A percentile compares a stretch with the other conserved stretches of the same genome.
phyloP scores from a whole-genome alignment of 768 basidiomycete genomes.

The Agrocybe praecox region DNA sequence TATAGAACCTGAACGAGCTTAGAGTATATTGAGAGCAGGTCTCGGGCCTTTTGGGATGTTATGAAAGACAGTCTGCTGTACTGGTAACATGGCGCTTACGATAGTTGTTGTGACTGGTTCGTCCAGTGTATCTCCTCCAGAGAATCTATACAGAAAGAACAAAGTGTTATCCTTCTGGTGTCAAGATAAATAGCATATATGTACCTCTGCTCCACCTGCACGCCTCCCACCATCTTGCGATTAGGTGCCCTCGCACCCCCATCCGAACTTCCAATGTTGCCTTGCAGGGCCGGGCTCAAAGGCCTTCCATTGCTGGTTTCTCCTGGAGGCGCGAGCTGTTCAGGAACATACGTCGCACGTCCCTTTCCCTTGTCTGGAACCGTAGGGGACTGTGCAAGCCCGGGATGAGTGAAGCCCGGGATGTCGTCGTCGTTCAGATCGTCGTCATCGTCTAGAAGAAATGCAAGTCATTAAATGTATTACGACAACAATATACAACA shows the following conservation, averaged over 20 bases:
- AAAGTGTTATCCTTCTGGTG: not conserved
- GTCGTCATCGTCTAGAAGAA: slow-evolving; percentile 58
- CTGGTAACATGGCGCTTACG: slow-evolving; percentile 43
- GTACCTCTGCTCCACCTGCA: slow-evolving; percentile 87
- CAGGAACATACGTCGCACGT: slow-evolving; percentile 55
- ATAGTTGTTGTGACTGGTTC: slow-evolving; percentile 91
- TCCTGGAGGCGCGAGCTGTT: slow-evolving; percentile 48
- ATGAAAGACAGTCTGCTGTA: not conserved
- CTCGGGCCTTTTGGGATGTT: slow-evolving; percentile 63
- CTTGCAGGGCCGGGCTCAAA: slow-evolving; percentile 51
- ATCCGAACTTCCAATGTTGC: slow-evolving; percentile 67
- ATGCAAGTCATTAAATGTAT: slow-evolving; percentile 1
- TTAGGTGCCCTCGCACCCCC: slow-evolving; percentile 38
- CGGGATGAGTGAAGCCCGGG: slow-evolving; percentile 75
- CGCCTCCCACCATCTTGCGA: slow-evolving; percentile 78
- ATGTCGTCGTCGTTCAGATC: slow-evolving; percentile 83
- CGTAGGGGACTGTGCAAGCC: slow-evolving; percentile 43
- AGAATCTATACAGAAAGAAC: slow-evolving; percentile 49
- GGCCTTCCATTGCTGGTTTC: slow-evolving; percentile 30
- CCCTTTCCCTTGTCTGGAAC: slow-evolving; percentile 70
- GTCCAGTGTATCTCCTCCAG: slow-evolving; percentile 88
- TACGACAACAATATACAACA: not conserved
- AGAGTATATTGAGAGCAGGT: slow-evolving; percentile 86
- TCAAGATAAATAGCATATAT: slow-evolving; percentile 13
- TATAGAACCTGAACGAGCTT: slow-evolving; percentile 95